Percentiles rank a stretch among this genome's conserved stretches.
Conservation (phyloP, 805 yeast genomes). For the Wickerhamomyces pijperi region DNA sequence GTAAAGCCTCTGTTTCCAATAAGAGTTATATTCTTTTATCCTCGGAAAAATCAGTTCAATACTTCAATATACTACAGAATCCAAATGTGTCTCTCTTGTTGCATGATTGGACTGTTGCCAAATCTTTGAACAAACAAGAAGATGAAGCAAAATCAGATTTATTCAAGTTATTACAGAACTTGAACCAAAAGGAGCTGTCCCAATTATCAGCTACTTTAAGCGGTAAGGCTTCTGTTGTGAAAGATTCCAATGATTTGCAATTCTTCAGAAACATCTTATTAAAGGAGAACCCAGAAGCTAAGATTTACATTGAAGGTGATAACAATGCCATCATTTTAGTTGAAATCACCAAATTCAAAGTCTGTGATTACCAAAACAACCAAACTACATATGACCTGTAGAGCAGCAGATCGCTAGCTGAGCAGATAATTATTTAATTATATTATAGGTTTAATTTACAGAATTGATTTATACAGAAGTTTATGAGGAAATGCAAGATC, state of each 20-base stretch:
- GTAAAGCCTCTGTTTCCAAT: constrained; percentile 14
- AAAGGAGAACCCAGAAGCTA: constrained; percentile 58
- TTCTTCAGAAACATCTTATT: constrained; percentile 54
- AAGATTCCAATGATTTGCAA: constrained; percentile 35
- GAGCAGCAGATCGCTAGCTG: no score
- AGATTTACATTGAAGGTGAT: constrained; percentile 52
- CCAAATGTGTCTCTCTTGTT: constrained; percentile 74
- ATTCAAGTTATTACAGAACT: constrained; percentile 52
- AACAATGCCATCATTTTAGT: constrained; percentile 59
- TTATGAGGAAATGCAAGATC: background rate
- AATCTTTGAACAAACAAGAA: constrained; percentile 20
- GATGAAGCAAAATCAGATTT: constrained; percentile 27
- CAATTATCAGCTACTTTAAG: constrained; percentile 73
- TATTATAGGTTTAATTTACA: background rate
- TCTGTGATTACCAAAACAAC: constrained; percentile 69
- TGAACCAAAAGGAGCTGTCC: constrained; percentile 73
- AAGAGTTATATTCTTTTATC: constrained; percentile 47
- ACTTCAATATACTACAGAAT: constrained; percentile 53
- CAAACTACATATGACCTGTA: constrained; percentile 16
- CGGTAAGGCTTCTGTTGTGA: constrained; percentile 56
- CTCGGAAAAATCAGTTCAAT: constrained; percentile 70
- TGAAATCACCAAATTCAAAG: constrained; percentile 54
- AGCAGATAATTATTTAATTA: no score
- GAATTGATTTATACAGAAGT: background rate
- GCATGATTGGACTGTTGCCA: constrained; percentile 81